A percentile compares a stretch with the other conserved stretches of the same genome.
phyloP scores from a whole-genome alignment of 2,329 filamentous ascomycete species.

The Fusarium sp. region DNA sequence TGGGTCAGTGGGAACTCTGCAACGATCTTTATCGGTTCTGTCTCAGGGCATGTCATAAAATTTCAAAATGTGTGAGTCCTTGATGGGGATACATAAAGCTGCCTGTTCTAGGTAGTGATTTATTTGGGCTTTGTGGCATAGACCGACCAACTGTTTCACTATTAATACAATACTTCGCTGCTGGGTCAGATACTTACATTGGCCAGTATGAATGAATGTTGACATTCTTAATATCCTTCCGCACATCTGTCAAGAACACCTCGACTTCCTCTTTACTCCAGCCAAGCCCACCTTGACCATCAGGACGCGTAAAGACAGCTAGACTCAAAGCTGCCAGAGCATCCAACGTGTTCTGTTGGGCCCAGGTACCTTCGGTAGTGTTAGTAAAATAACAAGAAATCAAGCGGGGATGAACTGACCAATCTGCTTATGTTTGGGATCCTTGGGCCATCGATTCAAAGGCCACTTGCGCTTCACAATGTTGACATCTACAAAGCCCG shows the following conservation, averaged over 20 bases:
- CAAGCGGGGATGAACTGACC: background rate
- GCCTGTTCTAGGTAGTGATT: background rate
- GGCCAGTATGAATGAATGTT: background rate
- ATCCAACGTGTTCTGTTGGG: background rate
- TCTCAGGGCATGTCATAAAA: fast-evolving
- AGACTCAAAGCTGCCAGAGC: background rate
- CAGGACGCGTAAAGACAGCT: background rate
- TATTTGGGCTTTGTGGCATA: background rate
- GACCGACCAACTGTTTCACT: background rate
- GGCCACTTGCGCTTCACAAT: slow-evolving; percentile 21
- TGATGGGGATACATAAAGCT: background rate
- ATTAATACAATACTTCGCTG: fast-evolving
- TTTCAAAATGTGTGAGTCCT: background rate
- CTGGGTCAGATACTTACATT: background rate
- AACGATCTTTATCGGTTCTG: background rate
- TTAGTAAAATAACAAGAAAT: background rate
- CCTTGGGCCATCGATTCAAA: slow-evolving; percentile 7
- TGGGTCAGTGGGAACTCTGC: background rate
- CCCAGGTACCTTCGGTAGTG: background rate
- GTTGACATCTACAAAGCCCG: slow-evolving; percentile 1
- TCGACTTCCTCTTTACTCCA: background rate
- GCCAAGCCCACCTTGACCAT: background rate
- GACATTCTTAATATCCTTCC: background rate
- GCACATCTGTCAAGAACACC: background rate
- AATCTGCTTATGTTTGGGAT: slow-evolving; percentile 29